These are phyloP conservation scores for Mariannaea elegans DNA, from an alignment of 2,329 filamentous ascomycete genomes.

Conservation along the genomic window DNA sequence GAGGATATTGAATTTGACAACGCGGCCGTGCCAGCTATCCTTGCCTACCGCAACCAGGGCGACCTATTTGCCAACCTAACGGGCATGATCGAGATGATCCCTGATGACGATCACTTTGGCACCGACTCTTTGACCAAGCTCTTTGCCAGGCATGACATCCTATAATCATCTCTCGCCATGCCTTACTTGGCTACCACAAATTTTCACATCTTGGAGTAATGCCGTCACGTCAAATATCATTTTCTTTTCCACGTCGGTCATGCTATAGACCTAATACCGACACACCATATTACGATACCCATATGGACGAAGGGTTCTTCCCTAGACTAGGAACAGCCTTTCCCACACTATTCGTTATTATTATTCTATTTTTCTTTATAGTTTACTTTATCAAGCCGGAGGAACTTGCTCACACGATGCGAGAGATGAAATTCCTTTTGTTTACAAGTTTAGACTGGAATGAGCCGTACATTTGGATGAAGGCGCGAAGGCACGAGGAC, in stretches of 20 bases:
- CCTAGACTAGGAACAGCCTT: constrained; percentile 24
- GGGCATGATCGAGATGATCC: constrained; percentile 86
- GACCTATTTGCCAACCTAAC: constrained; percentile 92
- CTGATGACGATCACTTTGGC: constrained; percentile 70
- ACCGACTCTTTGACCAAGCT: constrained; percentile 62
- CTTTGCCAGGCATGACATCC: constrained; percentile 61
- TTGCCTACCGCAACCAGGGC: constrained; percentile 87
- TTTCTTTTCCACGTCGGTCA: constrained; percentile 15
- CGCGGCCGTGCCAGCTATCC: constrained; percentile 84
- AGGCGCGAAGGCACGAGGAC: neutral
- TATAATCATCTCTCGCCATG: constrained; percentile 47
- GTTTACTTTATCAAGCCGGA: constrained; percentile 2
- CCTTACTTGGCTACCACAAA: constrained; percentile 16
- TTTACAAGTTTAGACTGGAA: constrained; percentile 14
- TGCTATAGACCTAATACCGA: constrained; percentile 17
- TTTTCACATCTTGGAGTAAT: constrained; percentile 31
- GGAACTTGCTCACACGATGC: constrained; percentile 16
- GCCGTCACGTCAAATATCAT: constrained; percentile 36
- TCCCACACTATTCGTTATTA: constrained; percentile 13
- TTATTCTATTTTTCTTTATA: constrained; percentile 24
- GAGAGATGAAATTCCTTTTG: neutral
- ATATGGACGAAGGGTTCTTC: constrained; percentile 13
- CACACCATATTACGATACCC: constrained; percentile 39
- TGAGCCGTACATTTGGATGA: neutral
- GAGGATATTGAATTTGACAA: constrained; percentile 95